phyloP scores from a whole-genome alignment of 139 green algal species.

The Ettlia oleoabundans region DNA sequence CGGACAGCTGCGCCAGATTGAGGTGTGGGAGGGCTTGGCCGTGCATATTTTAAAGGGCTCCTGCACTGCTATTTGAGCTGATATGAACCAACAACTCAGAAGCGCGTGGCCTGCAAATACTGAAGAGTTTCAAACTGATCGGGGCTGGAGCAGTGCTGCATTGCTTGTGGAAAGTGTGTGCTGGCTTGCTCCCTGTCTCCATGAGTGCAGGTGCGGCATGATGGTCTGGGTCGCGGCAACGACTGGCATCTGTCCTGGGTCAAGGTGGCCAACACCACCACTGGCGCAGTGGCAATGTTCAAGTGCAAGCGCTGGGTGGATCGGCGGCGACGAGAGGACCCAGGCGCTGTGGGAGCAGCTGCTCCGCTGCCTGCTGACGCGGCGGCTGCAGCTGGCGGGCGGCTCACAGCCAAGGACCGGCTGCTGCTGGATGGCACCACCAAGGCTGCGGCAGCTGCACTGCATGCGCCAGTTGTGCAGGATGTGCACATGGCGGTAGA shows the following conservation, averaged over 20 bases:
- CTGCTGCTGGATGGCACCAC: background rate
- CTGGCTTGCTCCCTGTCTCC: background rate
- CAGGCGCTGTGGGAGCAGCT: background rate
- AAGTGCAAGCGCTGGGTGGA: conserved; percentile 26
- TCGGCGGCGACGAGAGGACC: background rate
- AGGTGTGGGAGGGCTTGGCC: conserved; percentile 9
- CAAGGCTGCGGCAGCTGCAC: background rate
- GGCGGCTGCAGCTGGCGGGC: background rate
- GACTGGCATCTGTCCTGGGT: conserved; percentile 39
- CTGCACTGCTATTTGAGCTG: too few relatives aligned
- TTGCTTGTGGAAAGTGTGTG: too few relatives aligned
- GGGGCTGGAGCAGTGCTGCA: too few relatives aligned
- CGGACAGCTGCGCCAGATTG: conserved; percentile 47
- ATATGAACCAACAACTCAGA: too few relatives aligned
- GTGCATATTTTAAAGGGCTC: too few relatives aligned
- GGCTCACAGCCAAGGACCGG: background rate
- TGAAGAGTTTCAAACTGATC: too few relatives aligned
- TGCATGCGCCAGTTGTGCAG: background rate
- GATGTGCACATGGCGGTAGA: background rate
- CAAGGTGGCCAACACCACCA: conserved; percentile 22
- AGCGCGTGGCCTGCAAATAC: too few relatives aligned
- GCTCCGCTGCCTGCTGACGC: conserved; percentile 3
- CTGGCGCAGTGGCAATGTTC: conserved; percentile 32
- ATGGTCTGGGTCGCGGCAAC: background rate
- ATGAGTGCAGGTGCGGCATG: conserved; percentile 17